Base-by-base conservation (phyloP, 1,284 basidiomycete species). In the Cryptococcus sp. region DNA sequence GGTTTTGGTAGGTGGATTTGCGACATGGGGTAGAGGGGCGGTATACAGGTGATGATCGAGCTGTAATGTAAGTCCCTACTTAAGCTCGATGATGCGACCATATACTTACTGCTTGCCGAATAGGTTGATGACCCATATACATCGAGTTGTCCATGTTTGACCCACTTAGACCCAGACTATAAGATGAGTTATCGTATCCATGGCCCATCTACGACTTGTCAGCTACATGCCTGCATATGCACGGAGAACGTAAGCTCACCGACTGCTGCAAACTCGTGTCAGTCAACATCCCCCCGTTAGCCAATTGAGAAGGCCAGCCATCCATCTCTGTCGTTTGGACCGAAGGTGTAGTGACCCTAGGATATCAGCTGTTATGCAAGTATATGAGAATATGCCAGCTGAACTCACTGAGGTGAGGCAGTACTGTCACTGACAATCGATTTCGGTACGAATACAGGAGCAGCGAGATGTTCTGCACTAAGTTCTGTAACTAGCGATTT, bases 1-100 rank as follows among this genome's bases (percentile, higher is more conserved):
- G 45, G 79, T 75, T 15, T 64, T 58, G 5, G 73, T 59, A 2
- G 75, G 70, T 23, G 67, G 67, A 51, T 79, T 80, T 49, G 79
- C 74, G 36, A 80, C 73, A 76, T 78, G 86, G 67, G 76, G 85
- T 67, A 74, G 81, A 0, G 81, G 79, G 0, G 81, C 78, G 3
- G 89, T 87, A 78, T 97, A 98, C 34, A 97, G 83, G 67, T 97
- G 91, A 71, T 98, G 92, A 70, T 96, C 86, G 49, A 96, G 83
- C 86, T 92, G 68, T 32, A 15, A 5, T 13, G 58, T n/a, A 60
- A 59, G 43, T 23, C 23, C 23, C 5, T 37, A 30, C 13, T 36
- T 50, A 36, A 23, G 15, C 52, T 57, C 31, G 23, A 36, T 7
- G 34, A 41, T 14, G 44, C 4, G 30, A 46, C 30, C 23, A 48